Evolutionary conservation across 768 basidiomycete species (phyloP).

Genomic region (Candolleomyces aberdarensis): DNA sequence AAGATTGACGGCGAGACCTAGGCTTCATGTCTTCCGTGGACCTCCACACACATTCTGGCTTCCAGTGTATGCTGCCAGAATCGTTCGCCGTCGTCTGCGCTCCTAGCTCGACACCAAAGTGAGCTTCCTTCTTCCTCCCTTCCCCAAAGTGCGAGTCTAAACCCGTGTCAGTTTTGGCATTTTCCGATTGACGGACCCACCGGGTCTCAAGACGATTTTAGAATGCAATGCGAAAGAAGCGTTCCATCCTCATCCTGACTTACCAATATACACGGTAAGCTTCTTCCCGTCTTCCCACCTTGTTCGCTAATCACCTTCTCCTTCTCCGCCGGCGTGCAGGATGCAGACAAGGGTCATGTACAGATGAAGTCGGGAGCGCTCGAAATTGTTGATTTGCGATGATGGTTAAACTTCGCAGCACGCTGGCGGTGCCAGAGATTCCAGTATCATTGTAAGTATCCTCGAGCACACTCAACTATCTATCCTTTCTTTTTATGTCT

Average conservation of each 20-base stretch:
- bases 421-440: background rate
- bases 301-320: constrained; percentile 1
- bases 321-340: constrained; percentile 36
- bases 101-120: constrained; percentile 75
- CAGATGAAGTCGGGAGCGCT: constrained; percentile 68
- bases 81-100: constrained; percentile 93
- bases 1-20: constrained; percentile 17
- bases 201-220: constrained; percentile 70
- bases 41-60: constrained; percentile 86
- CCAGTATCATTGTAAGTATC: background rate
- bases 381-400: constrained; percentile 84
- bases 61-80: constrained; percentile 87
- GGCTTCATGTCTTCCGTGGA: constrained; percentile 96
- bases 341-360: constrained; percentile 84
- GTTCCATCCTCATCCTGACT: constrained; percentile 83
- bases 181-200: constrained; percentile 88
- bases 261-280: constrained; percentile 82
- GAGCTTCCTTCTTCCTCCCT: constrained; percentile 19
- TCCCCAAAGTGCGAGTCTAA: background rate
- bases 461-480: background rate
- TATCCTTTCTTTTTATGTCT: background rate
- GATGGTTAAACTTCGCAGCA: constrained; percentile 1
- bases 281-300: constrained; percentile 12
- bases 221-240: constrained; percentile 67
- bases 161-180: constrained; percentile 65